Conservation (phyloP, 805 yeast species). For the Cyberlindnera xishuangbannaensis region DNA sequence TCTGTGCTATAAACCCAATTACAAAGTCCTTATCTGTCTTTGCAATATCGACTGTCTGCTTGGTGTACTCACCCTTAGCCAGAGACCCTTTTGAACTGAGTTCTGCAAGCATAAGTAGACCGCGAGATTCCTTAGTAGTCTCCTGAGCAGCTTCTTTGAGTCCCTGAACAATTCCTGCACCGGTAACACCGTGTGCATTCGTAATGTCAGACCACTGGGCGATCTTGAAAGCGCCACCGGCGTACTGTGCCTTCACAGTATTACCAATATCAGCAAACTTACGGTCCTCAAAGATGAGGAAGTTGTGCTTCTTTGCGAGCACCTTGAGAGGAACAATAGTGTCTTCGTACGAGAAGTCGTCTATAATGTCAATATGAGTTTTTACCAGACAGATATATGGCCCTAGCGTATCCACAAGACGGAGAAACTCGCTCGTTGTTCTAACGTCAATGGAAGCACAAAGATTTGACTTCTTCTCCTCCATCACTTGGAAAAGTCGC, state of each 20-base stretch:
- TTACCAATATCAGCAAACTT: conserved; percentile 98
- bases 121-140: conserved; percentile 74
- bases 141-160: conserved; percentile 69
- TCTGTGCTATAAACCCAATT: conserved; percentile 94
- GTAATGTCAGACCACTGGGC: conserved; percentile 96
- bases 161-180: conserved; percentile 88
- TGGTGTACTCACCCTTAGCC: conserved; percentile 88
- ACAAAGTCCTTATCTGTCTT: conserved; percentile 83
- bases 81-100: conserved; percentile 89
- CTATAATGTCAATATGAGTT: conserved; percentile 90
- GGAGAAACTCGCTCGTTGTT: conserved; percentile 69
- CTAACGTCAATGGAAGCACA: conserved; percentile 94
- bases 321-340: conserved; percentile 71
- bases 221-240: conserved; percentile 83
- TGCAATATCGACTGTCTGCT: conserved; percentile 84
- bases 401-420: conserved; percentile 72
- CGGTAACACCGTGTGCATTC: conserved; percentile 96
- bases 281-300: conserved; percentile 92
- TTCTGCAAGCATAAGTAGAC: conserved; percentile 92
- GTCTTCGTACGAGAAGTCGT: conserved; percentile 77
- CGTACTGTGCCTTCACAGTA: conserved; percentile 90
- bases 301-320: conserved; percentile 75
- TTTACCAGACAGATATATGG: conserved; percentile 89
- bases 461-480: conserved; percentile 72
- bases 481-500: conserved; percentile 69